Percentiles rank a stretch among this genome's conserved stretches.
phyloP scores from a whole-genome alignment of 495 filamentous ascomycete genomes.

The Lepidopterella palustris region DNA sequence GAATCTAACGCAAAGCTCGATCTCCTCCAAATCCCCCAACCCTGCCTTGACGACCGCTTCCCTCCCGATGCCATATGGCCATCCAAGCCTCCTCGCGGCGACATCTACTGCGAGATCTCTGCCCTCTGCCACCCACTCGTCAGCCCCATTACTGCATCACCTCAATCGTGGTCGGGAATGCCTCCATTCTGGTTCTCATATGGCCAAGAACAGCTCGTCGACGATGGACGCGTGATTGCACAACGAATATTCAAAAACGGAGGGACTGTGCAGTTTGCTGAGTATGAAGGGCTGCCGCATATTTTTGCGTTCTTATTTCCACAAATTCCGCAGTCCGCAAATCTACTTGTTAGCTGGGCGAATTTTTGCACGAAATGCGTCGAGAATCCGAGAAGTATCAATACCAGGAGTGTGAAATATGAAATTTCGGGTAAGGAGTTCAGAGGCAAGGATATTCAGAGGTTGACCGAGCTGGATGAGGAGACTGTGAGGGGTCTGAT shows the following conservation, averaged over 20 bases:
- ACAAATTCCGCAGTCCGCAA: background rate
- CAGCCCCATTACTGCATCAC: conserved; percentile 1
- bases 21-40: background rate
- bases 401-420: background rate
- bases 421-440: background rate
- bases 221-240: conserved; percentile 11
- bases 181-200: conserved; percentile 21
- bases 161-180: conserved; percentile 7
- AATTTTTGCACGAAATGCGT: background rate
- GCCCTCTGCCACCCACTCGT: conserved; percentile 21
- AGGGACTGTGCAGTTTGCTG: conserved; percentile 9
- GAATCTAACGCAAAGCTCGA: background rate
- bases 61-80: conserved; percentile 21
- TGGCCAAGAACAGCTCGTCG: conserved; percentile 20
- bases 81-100: conserved; percentile 17
- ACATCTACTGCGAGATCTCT: conserved; percentile 17
- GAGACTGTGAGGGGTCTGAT: background rate
- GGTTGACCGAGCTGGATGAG: background rate
- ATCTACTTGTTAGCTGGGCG: background rate
- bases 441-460: background rate
- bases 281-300: conserved; percentile 21
- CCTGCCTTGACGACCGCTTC: background rate
- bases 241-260: background rate
- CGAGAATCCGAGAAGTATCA: background rate
- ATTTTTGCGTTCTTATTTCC: conserved; percentile 5